These are phyloP conservation scores for Eucalyptus victrix DNA, from an alignment of 345 rosid species.

Conservation along the genomic window DNA sequence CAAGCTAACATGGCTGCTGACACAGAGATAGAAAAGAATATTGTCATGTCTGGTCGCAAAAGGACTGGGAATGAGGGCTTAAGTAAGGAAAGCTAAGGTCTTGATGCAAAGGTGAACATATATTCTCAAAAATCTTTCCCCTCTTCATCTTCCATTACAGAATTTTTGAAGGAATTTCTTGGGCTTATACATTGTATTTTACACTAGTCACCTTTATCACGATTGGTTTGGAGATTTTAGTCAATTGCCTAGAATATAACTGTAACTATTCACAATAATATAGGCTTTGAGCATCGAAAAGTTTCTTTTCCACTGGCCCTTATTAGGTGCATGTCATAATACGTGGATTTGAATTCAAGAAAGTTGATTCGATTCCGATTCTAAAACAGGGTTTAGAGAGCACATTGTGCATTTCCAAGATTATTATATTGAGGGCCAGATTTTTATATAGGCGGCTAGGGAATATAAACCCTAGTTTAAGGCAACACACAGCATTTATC, in stretches of 20 bases:
- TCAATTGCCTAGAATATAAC: neutral
- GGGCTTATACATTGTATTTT: neutral
- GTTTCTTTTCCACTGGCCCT: neutral
- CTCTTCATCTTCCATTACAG: neutral
- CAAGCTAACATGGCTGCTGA: slow-evolving; percentile 10
- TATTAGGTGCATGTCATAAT: neutral
- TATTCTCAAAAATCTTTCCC: neutral
- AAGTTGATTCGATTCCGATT: neutral
- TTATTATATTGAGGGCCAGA: neutral
- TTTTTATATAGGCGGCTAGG: neutral
- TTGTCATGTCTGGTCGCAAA: neutral
- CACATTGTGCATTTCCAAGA: neutral
- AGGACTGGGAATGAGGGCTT: neutral
- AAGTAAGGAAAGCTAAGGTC: neutral
- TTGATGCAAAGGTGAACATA: neutral
- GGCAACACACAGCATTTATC: neutral
- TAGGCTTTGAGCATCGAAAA: neutral
- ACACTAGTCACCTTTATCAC: neutral
- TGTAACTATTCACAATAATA: neutral
- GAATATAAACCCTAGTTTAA: neutral
- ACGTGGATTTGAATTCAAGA: neutral
- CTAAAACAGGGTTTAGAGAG: neutral
- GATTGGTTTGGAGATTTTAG: neutral
- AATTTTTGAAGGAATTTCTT: neutral
- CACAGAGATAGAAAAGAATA: neutral